phyloP scores from a whole-genome alignment of 2,329 filamentous ascomycete genomes.

The Penicillium sp. region DNA sequence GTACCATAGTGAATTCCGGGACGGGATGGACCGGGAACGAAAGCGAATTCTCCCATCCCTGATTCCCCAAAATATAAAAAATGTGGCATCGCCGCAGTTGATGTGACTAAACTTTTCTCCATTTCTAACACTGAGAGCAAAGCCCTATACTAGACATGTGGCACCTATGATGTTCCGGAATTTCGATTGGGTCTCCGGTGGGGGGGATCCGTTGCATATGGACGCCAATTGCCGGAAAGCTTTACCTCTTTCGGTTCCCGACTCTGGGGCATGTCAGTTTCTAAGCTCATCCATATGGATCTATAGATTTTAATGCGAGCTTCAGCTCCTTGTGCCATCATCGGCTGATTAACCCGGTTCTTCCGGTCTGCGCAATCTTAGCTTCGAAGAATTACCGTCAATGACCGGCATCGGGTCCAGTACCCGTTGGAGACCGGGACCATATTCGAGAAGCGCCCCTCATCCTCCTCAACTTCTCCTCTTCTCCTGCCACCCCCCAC shows the following conservation, averaged over 20 bases:
- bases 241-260: not conserved
- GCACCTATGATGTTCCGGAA: not conserved
- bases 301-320: no score
- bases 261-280: not conserved
- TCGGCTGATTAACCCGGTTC: not conserved
- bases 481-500: conserved; percentile 14
- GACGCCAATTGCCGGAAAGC: not conserved
- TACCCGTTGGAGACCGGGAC: conserved; percentile 13
- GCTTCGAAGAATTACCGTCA: not conserved
- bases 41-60: not conserved
- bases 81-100: not conserved
- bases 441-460: conserved; percentile 3
- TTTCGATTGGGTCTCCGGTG: not conserved
- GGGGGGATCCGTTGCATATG: not conserved
- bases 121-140: not conserved
- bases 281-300: not conserved
- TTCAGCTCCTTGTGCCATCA: not conserved
- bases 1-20: conserved; percentile 25
- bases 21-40: conserved; percentile 7
- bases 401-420: conserved; percentile 3
- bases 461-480: conserved; percentile 13
- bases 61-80: conserved; percentile 17
- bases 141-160: not conserved
- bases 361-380: not conserved
- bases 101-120: not conserved